Conservation (phyloP, 2,329 filamentous ascomycete genomes). For the Xylaria hypoxylon region DNA sequence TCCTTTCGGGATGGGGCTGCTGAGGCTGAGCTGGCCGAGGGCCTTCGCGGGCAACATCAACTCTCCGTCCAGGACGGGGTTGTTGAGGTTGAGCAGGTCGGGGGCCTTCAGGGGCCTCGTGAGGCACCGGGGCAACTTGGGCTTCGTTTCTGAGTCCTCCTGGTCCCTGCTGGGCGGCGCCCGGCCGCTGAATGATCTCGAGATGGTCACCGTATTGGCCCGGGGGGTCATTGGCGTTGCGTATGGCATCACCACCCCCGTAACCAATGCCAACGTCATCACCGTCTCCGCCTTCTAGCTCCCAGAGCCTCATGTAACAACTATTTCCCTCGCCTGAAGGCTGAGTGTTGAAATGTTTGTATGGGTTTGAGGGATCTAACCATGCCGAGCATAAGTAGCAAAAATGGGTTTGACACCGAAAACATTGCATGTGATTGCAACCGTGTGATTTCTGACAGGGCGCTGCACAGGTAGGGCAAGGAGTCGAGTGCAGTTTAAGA, state of each 20-base stretch:
- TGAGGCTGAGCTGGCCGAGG: conserved; percentile 52
- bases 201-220: conserved; percentile 44
- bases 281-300: conserved; percentile 84
- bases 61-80: conserved; percentile 51
- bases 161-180: conserved; percentile 47
- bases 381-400: conserved; percentile 95
- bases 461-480: conserved; percentile 87
- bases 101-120: conserved; percentile 52
- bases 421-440: conserved; percentile 97
- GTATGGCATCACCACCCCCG: conserved; percentile 52
- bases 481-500: conserved; percentile 81
- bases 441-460: conserved; percentile 91
- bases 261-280: conserved; percentile 62
- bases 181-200: conserved; percentile 42
- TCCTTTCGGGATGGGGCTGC: conserved; percentile 49
- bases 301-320: conserved; percentile 92
- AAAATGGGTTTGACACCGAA: conserved; percentile 89
- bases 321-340: conserved; percentile 63
- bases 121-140: conserved; percentile 18
- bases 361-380: conserved; percentile 84
- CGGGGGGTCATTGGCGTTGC: conserved; percentile 38
- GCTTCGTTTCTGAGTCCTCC: conserved; percentile 47
- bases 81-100: conserved; percentile 44
- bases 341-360: conserved; percentile 84
- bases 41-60: conserved; percentile 54